Conservation (phyloP, 169 alveolate species). For the Cryptosporidium tyzzeri region DNA sequence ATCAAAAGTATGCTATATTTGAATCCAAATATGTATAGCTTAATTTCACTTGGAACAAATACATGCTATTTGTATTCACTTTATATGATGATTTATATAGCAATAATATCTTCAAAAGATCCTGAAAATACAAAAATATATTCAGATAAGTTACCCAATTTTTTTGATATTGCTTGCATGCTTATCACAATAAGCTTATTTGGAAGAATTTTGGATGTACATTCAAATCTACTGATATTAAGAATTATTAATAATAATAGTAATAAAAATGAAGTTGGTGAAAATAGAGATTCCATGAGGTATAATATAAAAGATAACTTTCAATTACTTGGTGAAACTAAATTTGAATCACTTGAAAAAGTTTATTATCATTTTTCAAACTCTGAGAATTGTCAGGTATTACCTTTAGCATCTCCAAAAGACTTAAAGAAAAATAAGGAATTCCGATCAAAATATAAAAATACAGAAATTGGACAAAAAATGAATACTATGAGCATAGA, state of each 20-base stretch:
- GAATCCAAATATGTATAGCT: slow-evolving; percentile 41
- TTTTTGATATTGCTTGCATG: slow-evolving; percentile 69
- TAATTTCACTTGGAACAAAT: slow-evolving; percentile 63
- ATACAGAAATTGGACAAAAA: not conserved
- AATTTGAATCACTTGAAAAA: slow-evolving; percentile 41
- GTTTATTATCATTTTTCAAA: slow-evolving; percentile 50
- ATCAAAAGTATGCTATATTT: slow-evolving; percentile 10
- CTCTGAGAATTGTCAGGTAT: not conserved
- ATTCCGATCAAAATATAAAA: not conserved
- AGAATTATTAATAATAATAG: slow-evolving; percentile 25
- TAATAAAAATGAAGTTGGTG: not conserved
- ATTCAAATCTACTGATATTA: slow-evolving; percentile 25
- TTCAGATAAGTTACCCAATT: slow-evolving; percentile 57
- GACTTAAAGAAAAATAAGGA: not conserved
- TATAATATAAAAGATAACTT: slow-evolving; percentile 21
- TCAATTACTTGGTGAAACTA: slow-evolving; percentile 10
- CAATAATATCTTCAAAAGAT: slow-evolving; percentile 25
- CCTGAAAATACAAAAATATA: slow-evolving; percentile 1
- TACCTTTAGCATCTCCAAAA: not conserved
- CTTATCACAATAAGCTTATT: slow-evolving; percentile 59
- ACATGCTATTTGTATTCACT: slow-evolving; percentile 50
- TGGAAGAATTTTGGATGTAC: slow-evolving; percentile 68
- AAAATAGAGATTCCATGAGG: not conserved
- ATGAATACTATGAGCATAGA: slow-evolving; percentile 30
- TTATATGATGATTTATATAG: slow-evolving; percentile 37